Evolutionary conservation across 305 asterid species (phyloP).

Genomic region (Caryopteris hybrid): DNA sequence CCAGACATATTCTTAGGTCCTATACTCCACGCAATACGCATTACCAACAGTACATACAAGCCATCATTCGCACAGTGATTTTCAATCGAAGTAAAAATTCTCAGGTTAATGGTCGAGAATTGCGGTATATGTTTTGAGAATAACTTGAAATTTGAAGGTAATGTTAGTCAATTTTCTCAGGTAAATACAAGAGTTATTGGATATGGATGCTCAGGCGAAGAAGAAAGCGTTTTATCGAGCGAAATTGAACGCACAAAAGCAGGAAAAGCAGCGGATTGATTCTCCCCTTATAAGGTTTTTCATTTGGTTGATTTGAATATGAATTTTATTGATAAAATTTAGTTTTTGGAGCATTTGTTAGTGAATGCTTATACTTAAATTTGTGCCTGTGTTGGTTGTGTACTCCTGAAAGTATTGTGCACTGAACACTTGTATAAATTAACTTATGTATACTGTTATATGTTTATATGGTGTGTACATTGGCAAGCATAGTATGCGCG

Average conservation of each 20-base stretch:
- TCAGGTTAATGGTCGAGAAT: not conserved
- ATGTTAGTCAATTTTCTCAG: conserved; percentile 5
- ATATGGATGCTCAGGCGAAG: conserved; percentile 66
- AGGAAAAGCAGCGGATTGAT: conserved; percentile 67
- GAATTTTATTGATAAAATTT: not conserved
- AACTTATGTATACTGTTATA: not conserved
- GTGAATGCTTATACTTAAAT: not conserved
- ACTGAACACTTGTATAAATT: not conserved
- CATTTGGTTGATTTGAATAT: not conserved
- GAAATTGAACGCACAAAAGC: conserved; percentile 62
- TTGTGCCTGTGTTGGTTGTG: not conserved
- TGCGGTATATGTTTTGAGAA: not conserved
- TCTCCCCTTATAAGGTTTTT: conserved; percentile 81
- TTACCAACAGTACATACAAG: not conserved
- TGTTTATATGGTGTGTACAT: not conserved
- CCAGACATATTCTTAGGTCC: not conserved
- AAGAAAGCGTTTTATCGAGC: conserved; percentile 70
- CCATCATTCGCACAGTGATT: not conserved
- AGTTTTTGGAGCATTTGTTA: not conserved
- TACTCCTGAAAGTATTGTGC: not conserved
- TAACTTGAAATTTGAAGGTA: not conserved
- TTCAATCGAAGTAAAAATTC: not conserved
- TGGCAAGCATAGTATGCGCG: not conserved
- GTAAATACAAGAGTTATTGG: not conserved
- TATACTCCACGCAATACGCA: not conserved